A percentile compares a stretch with the other conserved stretches of the same genome.
Evolutionary conservation across 768 basidiomycete species (phyloP).

Genomic region (Clitopilus passeckerianus): DNA sequence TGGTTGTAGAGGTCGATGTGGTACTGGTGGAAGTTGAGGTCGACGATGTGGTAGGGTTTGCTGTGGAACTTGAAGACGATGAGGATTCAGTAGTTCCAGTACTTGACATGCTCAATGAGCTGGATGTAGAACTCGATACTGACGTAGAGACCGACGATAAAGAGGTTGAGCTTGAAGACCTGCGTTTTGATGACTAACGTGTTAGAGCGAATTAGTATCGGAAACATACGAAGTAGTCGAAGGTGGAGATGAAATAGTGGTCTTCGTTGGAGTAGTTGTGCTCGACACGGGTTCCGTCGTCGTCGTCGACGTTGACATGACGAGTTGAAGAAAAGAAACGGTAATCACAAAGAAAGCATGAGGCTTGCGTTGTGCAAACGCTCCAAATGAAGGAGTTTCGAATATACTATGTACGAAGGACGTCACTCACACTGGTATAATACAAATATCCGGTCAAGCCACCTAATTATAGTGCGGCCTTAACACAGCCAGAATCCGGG

Average conservation of each 20-base stretch:
- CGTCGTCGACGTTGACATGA: slow-evolving; percentile 1
- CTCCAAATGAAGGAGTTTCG: not conserved
- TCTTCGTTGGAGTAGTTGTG: slow-evolving; percentile 6
- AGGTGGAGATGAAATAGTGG: slow-evolving; percentile 7
- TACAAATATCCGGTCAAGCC: not conserved
- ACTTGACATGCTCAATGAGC: not conserved
- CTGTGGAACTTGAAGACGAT: not conserved
- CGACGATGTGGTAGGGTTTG: not conserved
- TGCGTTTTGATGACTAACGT: not conserved
- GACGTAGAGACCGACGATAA: not conserved
- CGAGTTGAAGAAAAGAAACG: not conserved
- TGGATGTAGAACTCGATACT: not conserved
- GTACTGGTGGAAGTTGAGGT: not conserved
- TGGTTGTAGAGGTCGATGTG: slow-evolving; percentile 1
- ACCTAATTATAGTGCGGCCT: not conserved
- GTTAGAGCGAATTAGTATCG: not conserved
- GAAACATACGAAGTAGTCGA: not conserved
- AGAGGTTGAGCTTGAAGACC: not conserved
- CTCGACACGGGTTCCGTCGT: slow-evolving; percentile 4
- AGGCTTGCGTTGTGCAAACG: not conserved
- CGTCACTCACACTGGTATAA: not conserved
- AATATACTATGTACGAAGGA: not conserved
- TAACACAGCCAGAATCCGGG: not conserved
- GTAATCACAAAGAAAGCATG: not conserved
- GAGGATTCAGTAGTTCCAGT: not conserved